Conservation (phyloP, 78 protist genomes). For the Dictyostelium citrinum region DNA sequence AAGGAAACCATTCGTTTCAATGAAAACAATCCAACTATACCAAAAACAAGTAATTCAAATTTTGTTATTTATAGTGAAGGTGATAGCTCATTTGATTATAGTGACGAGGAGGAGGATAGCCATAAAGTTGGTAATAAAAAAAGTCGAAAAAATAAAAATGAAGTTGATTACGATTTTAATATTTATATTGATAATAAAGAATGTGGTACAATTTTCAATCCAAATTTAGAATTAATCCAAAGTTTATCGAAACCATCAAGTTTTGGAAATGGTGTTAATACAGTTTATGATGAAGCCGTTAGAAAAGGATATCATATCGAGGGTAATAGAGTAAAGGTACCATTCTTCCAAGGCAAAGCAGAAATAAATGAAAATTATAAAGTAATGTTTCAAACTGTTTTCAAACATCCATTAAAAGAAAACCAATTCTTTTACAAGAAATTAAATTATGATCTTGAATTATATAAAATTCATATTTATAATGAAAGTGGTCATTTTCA, state of each 20-base stretch:
- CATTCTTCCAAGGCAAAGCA: not conserved
- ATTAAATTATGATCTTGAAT: not conserved
- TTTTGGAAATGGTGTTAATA: not conserved
- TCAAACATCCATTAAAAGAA: not conserved
- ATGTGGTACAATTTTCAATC: slow-evolving; percentile 7
- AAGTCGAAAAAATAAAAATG: not conserved
- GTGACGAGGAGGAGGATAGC: too few species aligned
- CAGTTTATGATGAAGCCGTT: slow-evolving; percentile 1
- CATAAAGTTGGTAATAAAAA: too few species aligned
- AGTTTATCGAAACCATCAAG: not conserved
- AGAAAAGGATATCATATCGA: not conserved
- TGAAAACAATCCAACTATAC: not conserved
- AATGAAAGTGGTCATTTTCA: not conserved
- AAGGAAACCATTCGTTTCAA: not conserved
- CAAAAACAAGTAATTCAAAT: not conserved
- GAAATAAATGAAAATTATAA: not conserved
- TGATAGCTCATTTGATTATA: too few species aligned
- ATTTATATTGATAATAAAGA: not conserved
- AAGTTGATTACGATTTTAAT: not conserved
- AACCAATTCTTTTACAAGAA: not conserved
- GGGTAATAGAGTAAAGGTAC: not conserved
- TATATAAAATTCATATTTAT: slow-evolving; percentile 4
- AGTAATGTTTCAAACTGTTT: not conserved
- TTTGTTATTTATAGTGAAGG: not conserved
- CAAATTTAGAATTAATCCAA: not conserved